These are phyloP conservation scores for Ajuga chamaepitys DNA, from an alignment of 257 asterid genomes.

Conservation along the genomic window DNA sequence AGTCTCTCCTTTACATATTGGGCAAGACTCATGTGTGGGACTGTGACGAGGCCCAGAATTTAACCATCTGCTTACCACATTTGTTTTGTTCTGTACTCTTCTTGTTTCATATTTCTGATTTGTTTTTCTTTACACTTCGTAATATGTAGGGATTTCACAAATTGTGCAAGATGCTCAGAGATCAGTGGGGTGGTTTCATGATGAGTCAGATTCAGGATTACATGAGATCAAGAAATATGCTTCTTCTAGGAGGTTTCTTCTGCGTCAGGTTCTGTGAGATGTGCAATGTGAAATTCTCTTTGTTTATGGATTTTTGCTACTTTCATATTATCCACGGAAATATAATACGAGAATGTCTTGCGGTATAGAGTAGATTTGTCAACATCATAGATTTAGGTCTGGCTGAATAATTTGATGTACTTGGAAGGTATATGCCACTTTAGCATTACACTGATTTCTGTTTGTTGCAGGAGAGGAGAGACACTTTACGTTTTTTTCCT, in stretches of 20 bases:
- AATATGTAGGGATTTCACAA: conserved; percentile 60
- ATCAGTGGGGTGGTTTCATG: conserved; percentile 70
- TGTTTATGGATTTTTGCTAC: not conserved
- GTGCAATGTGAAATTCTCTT: conserved; percentile 13
- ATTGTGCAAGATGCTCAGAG: conserved; percentile 68
- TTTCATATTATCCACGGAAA: conserved; percentile 3
- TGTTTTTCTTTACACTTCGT: not conserved
- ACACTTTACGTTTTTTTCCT: not conserved
- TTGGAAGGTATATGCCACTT: too few species aligned
- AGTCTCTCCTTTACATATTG: too few species aligned
- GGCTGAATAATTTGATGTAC: conserved; percentile 21
- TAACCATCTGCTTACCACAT: not conserved
- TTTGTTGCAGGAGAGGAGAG: not conserved
- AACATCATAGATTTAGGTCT: not conserved
- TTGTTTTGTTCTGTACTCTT: not conserved
- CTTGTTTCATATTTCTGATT: not conserved
- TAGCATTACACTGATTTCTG: not conserved
- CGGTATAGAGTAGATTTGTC: conserved; percentile 19
- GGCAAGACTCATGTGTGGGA: too few species aligned
- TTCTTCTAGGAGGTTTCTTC: conserved; percentile 45
- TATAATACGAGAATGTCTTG: not conserved
- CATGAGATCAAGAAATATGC: conserved; percentile 22
- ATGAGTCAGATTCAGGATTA: conserved; percentile 51
- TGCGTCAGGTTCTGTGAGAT: conserved; percentile 37
- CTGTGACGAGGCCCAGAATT: too few species aligned